Evolutionary conservation across 2,329 filamentous ascomycete species (phyloP).

Genomic region (Chrysoporthe puriensis): DNA sequence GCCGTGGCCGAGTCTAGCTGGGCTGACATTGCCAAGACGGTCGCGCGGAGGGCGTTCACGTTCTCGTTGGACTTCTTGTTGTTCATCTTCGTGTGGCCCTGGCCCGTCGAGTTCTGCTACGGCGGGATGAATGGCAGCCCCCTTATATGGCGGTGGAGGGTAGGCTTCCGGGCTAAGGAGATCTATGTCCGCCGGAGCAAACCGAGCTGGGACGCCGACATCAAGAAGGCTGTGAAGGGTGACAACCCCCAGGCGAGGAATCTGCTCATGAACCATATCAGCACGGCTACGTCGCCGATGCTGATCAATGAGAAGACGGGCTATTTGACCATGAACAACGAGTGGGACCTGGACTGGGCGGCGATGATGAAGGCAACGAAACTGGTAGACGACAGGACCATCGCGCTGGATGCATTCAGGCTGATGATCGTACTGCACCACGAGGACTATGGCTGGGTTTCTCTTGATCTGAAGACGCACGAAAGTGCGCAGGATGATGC

Average conservation of each 20-base stretch:
- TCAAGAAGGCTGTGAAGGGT: conserved; percentile 56
- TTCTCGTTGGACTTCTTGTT: conserved; percentile 77
- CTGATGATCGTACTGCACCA: conserved; percentile 72
- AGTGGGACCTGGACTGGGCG: conserved; percentile 87
- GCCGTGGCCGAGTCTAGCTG: conserved; percentile 60
- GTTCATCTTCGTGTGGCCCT: conserved; percentile 69
- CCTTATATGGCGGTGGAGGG: conserved; percentile 69
- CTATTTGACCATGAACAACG: conserved; percentile 80
- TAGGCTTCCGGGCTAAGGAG: conserved; percentile 81
- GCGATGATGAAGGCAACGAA: conserved; percentile 76
- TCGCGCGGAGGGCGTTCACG: conserved; percentile 62
- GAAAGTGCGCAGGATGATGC: conserved; percentile 61
- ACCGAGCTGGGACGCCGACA: conserved; percentile 66
- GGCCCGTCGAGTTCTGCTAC: conserved; percentile 73
- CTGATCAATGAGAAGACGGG: conserved; percentile 79
- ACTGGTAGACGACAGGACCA: conserved; percentile 66
- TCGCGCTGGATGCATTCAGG: conserved; percentile 68
- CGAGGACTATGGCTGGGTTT: conserved; percentile 71
- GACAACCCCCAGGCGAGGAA: conserved; percentile 52
- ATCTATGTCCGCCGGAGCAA: conserved; percentile 79
- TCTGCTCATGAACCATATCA: conserved; percentile 64
- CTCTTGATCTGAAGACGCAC: conserved; percentile 60
- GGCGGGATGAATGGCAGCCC: conserved; percentile 64
- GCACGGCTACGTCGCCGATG: conserved; percentile 69
- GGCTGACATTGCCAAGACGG: conserved; percentile 57